Evolutionary conservation across 176 grass and related monocot genomes (phyloP), one percentile per base, ranked within the genome.

Genomic region (Hsuehochloa calcarea): DNA sequence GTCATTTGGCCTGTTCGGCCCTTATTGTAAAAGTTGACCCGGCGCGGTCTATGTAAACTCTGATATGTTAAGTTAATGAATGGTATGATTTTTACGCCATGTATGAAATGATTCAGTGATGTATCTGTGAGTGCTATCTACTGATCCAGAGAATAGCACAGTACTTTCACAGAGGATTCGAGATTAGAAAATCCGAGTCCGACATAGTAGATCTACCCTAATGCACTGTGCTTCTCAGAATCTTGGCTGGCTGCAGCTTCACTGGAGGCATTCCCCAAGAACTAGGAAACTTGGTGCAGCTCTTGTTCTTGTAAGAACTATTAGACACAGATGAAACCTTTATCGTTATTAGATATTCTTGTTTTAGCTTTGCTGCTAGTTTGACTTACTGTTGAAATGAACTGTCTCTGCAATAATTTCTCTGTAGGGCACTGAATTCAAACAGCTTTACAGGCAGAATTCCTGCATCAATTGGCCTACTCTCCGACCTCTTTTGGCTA

Each of bases 241-340:
- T 85, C 34, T 81, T 91, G 81, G 44, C 70, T 27, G 31, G 45
- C 5, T 91, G 89, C 52, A 81, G 25, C 70, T 88, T 91, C 70
- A 88, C 62, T 51, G 89, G 85, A 75, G 70, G 25, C 75, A 91
- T 91, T 39, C 87, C 87, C 41, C 63, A 88, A 70, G 85, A 72
- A 46, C 39, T 91, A 77, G 89, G 89, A 74, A 91, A 77, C 37
- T 58, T 91, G 77, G 20, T 15, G 55, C 64, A 88, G 52, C 89
- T 91, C 51, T 75, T 40, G 1, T 91, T 91, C 89, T 70, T 91
- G 89, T 91, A 87, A 84, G 89, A 82, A 72, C n/a, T 35, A 26
- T 23, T 34, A 68, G 8, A 75, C 46, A 22, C 1, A 52, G 14
- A 88, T 72, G 38, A n/a, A n/a, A n/a, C n/a, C n/a, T n/a, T n/a